Base-by-base conservation (phyloP, 768 basidiomycete genomes). In the Termitomyces sp. region DNA sequence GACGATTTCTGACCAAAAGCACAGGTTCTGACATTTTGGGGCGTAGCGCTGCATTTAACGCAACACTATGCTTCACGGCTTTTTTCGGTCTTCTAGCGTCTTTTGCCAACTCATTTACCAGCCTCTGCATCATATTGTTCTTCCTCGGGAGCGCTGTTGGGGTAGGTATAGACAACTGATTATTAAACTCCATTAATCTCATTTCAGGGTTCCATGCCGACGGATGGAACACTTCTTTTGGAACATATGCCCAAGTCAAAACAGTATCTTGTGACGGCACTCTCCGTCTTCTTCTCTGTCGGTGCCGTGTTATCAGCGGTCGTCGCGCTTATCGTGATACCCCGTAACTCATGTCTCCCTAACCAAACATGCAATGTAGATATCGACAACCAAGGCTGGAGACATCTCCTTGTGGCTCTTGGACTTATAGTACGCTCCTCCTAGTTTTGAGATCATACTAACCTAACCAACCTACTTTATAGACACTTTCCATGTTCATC, bases 271-370 rank as follows among this genome's bases (percentile, higher is more conserved):
- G 86, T 98, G 51, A 96, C 93, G 0, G 88, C 87, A 0, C 80
- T 97, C 22, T 93, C 93, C 4, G 82, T 94, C n/a, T 98, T 98
- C 75, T 98, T 98, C 76, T 94, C 93, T 6, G 71, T 97, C 38
- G 96, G 96, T 45, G 86, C 95, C 0, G 91, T 98, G 42, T 68
- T 97, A 5, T 76, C 93, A 1, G 92, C 94, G 0, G 66, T 93
- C 10, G 82, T 95, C 35, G 92, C 85, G 37, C 79, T 95, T 34
- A 51, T 87, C 46, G 77, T 94, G 51, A 80, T 99, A 35, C 97
- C 97, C 1, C 72, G 77, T 15, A 78, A 81, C 60, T 90, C 90
- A 0, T 92, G 90, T 62, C 72, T 74, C n/a, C 65, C 69, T 42
- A 64, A 68, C 4, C 65, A 69, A 48, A 69, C 77, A 0, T 97